Evolutionary conservation across 345 rosid genomes (phyloP), one percentile per base, ranked within the genome.

Genomic region (Dipteronia sinensis): DNA sequence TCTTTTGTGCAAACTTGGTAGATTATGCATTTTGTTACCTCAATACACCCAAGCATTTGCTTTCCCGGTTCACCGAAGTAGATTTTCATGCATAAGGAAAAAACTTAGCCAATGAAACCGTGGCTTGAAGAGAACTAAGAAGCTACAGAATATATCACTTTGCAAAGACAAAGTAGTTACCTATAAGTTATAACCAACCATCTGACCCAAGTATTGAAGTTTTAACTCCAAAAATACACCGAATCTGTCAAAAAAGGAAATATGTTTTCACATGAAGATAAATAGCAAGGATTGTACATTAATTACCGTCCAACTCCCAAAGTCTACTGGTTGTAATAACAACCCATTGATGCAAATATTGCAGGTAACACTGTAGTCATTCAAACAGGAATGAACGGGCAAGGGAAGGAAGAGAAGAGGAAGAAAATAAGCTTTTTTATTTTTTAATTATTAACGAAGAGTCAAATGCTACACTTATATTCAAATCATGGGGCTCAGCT

Each of bases 1-100:
- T 22, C 63, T 56, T 65, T 27, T 34, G 38, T 34, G 38, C 38
- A 34, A 34, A 34, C 38, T 42, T 4, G 34, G 76, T 19, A 53
- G 40, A 72, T 73, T 42, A 78, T 47, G 55, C 40, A 76, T 38
- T 62, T 76, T 44, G 75, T 82, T 85, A 85, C 85, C 85, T 85
- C 76, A 38, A 34, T 27, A 65, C 67, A 67, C 77, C 78, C 77
- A 38, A 25, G 75, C 19, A 62, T 65, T 75, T 65, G 73, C 73
- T 42, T 75, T 75, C 62, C 85, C 51, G 64, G 66, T 72, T 77
- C 76, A 58, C 80, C 74, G 82, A 78, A 72, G 82, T 73, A 58
- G 78, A 76, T 73, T 79, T 72, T 51, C 75, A 61, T 47, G 53
- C 64, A 77, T 25, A 44, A 12, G 61, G 77, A 25, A 65, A 70